Evolutionary conservation across 345 rosid genomes (phyloP), one percentile per base, ranked within the genome.

Genomic region (Gossypium arboreum): DNA sequence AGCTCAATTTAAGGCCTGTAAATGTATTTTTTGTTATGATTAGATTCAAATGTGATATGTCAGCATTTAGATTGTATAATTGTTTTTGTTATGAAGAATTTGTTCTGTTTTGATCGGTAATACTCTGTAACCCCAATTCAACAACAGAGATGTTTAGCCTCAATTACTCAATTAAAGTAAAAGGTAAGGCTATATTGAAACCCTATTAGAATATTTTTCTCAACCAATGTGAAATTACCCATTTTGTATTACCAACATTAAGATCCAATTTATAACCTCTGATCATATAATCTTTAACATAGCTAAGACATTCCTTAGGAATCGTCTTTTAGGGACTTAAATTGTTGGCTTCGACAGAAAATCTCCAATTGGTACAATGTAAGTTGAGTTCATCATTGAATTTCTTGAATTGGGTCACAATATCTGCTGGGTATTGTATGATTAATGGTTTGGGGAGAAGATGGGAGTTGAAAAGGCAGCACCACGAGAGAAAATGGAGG

Each of bases 361-460:
- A 86, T 73, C 98, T 90, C 98, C 98, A 92, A 84, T 94, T 94
- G 9, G 88, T 88, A 75, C 97, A 94, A 76, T 83, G 84, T 18
- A 90, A 60, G 52, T 76, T 71, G 50, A 87, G 61, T 59, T 88
- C 92, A 41, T 84, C 86, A 4, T 78, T 86, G 16, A 77, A 45
- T 75, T 82, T 77, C 25, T 73, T 74, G 68, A 76, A 73, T 63
- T 79, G 85, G 44, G 80, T 76, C 72, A 79, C 83, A 65, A 75
- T 65, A 34, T 52, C 76, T 4, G 78, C 83, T 0, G 89, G 76
- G 79, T 87, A 87, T 72, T 88, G 83, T 34, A 92, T 68, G 79
- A 92, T 88, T 78, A 89, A 68, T 7, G 94, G 92, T 63, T 89
- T 78, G 2, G 91, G 91, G 7, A 87, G 81, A 13, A 66, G 58